Evolutionary conservation across 1,284 basidiomycete species (phyloP).

Genomic region (Porogramme epimiltina): DNA sequence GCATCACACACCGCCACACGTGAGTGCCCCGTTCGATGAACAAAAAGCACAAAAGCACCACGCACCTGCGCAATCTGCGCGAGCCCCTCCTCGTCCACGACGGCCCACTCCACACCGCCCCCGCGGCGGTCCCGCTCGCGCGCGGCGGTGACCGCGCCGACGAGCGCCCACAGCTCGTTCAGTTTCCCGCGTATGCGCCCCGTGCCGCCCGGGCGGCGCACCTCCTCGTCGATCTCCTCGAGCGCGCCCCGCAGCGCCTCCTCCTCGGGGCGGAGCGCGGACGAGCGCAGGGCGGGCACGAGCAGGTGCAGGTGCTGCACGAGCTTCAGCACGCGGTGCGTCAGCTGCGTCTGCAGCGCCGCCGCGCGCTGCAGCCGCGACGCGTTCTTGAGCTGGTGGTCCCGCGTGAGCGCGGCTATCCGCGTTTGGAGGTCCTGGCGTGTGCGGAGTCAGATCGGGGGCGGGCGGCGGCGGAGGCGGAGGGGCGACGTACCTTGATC

Average conservation of each 20-base stretch:
- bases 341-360: conserved; percentile 71
- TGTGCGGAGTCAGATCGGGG: too few species aligned
- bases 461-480: too few species aligned
- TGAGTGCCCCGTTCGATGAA: neutral
- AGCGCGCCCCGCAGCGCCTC: conserved; percentile 69
- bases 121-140: conserved; percentile 53
- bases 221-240: conserved; percentile 77
- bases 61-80: conserved; percentile 74
- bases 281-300: conserved; percentile 77
- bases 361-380: conserved; percentile 70
- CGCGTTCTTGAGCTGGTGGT: conserved; percentile 70
- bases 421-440: conserved; percentile 66
- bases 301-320: conserved; percentile 80
- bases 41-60: conserved; percentile 3
- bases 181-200: conserved; percentile 74
- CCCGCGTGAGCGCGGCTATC: conserved; percentile 62
- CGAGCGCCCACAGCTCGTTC: conserved; percentile 84
- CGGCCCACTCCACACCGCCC: conserved; percentile 70
- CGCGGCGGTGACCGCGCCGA: conserved; percentile 76
- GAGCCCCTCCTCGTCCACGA: conserved; percentile 83
- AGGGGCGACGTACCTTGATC: conserved; percentile 47
- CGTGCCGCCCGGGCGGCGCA: conserved; percentile 56
- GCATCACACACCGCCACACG: neutral
- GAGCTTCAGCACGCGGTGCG: conserved; percentile 74
- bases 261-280: conserved; percentile 82